phyloP scores from a whole-genome alignment of 1,139 yeast species.

The Chernovozyma aurita region DNA sequence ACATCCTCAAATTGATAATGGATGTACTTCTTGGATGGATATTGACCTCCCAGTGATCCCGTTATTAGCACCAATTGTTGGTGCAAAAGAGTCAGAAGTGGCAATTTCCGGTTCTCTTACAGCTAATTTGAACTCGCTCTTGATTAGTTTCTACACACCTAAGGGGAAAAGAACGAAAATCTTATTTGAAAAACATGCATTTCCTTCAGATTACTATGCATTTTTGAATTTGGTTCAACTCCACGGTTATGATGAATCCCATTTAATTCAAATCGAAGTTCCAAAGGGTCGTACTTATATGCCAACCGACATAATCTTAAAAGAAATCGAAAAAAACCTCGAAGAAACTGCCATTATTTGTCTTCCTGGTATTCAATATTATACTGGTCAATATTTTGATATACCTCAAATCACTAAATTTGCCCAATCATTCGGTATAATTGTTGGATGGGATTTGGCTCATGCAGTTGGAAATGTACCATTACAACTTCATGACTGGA shows the following conservation, averaged over 20 bases:
- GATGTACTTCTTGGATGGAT: conserved; percentile 69
- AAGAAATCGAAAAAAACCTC: conserved; percentile 51
- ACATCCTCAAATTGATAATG: conserved; percentile 48
- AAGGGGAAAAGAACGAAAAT: conserved; percentile 57
- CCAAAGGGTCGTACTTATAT: conserved; percentile 52
- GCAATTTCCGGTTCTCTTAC: conserved; percentile 89
- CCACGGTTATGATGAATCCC: conserved; percentile 55
- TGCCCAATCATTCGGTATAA: conserved; percentile 43
- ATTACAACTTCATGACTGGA: conserved; percentile 76
- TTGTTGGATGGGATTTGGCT: conserved; percentile 94
- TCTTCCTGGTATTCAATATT: conserved; percentile 87
- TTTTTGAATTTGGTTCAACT: conserved; percentile 67
- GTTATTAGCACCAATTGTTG: conserved; percentile 67
- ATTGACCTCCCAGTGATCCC: conserved; percentile 75
- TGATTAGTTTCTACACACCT: conserved; percentile 75
- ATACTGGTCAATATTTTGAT: conserved; percentile 85
- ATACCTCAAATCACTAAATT: conserved; percentile 60
- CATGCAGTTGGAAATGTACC: conserved; percentile 91
- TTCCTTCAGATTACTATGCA: conserved; percentile 91
- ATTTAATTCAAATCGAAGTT: conserved; percentile 62
- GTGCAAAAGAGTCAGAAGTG: conserved; percentile 69
- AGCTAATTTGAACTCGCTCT: conserved; percentile 68
- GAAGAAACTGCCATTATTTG: conserved; percentile 69
- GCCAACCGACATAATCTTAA: conserved; percentile 59
- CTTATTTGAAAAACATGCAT: conserved; percentile 79